Base-by-base conservation (phyloP, 1,284 basidiomycete genomes). In the Leucoagaricus sp. region DNA sequence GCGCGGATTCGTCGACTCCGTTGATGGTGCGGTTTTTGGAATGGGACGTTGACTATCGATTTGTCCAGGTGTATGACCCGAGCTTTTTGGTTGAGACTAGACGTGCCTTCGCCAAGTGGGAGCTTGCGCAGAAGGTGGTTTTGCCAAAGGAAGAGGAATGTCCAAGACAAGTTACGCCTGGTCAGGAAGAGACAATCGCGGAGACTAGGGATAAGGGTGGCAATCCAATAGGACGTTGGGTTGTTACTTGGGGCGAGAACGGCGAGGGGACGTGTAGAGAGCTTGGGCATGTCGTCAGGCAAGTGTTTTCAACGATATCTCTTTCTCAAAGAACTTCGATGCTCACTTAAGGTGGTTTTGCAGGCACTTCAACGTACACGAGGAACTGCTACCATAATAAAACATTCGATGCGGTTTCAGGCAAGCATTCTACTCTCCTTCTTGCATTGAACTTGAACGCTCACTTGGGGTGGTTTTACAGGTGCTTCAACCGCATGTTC, bases 281-380 rank as follows among this genome's bases (percentile, higher is more conserved):
- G 58, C 75, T 80, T 25, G 89, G 91, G 6, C 75, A 74, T 44
- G 75, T 91, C 10, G 75, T 82, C 51, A 78, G 85, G 91, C 91
- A 65, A 63, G 82, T 65, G 13, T 44, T 45, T 47, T 33, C 12
- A 13, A 5, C 8, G 26, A 49, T 34, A 41, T 25, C 34, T 40
- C 26, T 48, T 46, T 34, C 53, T 26, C 13, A 31, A 46, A 12
- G 58, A 28, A 23, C 12, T 13, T 7, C 33, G 9, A 12, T 13
- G 6, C 42, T 44, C 38, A 38, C 10, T 53, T 56, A 54, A 48
- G 28, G 60, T 31, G 40, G 42, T 50, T 50, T 62, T 25, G 58
- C 59, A 87, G 91, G 59, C 78, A 91, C 67, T 94, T 93, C 69
- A 92, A 93, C 64, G 89, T 94, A 31, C 92, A 94, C 63, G 86